Conservation (phyloP, 768 basidiomycete genomes). For the Leucocoprinus birnbaumii region DNA sequence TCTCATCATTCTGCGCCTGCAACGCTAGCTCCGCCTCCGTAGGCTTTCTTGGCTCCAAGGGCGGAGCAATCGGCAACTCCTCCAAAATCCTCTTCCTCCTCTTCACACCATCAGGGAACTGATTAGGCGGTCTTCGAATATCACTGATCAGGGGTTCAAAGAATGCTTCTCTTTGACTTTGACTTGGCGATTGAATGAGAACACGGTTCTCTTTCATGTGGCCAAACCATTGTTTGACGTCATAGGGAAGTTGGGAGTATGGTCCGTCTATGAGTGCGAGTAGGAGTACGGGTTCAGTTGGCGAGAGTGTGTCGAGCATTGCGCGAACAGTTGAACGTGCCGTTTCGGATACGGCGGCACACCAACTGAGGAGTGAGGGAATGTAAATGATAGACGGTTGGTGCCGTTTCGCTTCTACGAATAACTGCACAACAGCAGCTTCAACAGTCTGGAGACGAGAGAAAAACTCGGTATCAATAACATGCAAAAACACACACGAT, state of each 20-base stretch:
- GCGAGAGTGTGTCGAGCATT: constrained; percentile 87
- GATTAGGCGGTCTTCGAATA: constrained; percentile 71
- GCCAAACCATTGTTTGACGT: constrained; percentile 93
- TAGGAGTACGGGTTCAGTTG: constrained; percentile 91
- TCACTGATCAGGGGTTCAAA: constrained; percentile 73
- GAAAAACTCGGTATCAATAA: neutral
- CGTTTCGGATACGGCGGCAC: constrained; percentile 78
- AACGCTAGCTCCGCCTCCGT: constrained; percentile 77
- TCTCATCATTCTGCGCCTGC: constrained; percentile 81
- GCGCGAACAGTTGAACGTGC: constrained; percentile 83
- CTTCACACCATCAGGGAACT: constrained; percentile 87
- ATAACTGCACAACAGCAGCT: constrained; percentile 91
- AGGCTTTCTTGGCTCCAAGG: constrained; percentile 80
- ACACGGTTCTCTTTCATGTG: constrained; percentile 71
- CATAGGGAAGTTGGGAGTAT: constrained; percentile 65
- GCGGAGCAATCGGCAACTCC: constrained; percentile 84
- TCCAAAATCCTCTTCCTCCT: constrained; percentile 84
- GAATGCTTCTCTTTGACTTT: constrained; percentile 64
- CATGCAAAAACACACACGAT: neutral
- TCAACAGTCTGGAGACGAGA: constrained; percentile 67
- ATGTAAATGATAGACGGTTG: constrained; percentile 96
- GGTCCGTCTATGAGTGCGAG: constrained; percentile 85
- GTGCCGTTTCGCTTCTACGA: constrained; percentile 95
- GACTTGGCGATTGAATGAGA: constrained; percentile 48
- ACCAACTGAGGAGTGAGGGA: constrained; percentile 86